Base-by-base conservation (phyloP, 1,139 yeast genomes). In the Eremothecium coryli region DNA sequence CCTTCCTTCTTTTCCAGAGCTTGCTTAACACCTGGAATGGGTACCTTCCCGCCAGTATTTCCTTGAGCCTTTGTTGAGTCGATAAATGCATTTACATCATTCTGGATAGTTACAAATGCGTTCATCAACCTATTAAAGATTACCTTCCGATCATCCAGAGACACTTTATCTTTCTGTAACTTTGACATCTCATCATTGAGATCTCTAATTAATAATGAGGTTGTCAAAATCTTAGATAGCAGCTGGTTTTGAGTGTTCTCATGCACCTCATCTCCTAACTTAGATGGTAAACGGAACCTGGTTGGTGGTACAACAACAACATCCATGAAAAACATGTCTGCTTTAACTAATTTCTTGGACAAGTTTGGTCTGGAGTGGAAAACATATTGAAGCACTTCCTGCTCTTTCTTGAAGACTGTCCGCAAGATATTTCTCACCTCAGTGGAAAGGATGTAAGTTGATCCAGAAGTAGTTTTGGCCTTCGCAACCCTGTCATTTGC, bases 1-100 rank as follows among this genome's bases (percentile, higher is more conserved):
- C 99, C 99, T 65, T 93, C 98, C 60, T 93, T 93, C 78, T 93
- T 90, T 65, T 93, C 99, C 54, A 93, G 68, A 4, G 95, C 95
- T 68, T 93, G 98, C 60, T 93, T 90, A 51, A 93, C 76, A 66
- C 99, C 99, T 2, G 99, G 98, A 33, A 73, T 72, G 28, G 95
- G 88, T 18, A 73, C 60, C 45, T 73, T 76, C 29, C 77, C 76
- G 33, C 72, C 70, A 14, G 79, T 76, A 22, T 64, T 64, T 44
- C 73, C 71, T 60, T 82, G 94, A 54, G 82, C 84, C 61, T 90
- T 88, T 33, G 95, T 77, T 23, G 94, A 76, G 61, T 93, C 99
- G 41, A 93, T 76, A 52, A 86, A 84, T 7, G 88, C 93, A 55
- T 90, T 93, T 40, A 86, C 97, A 52, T 88, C 95, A 58, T 86